Percentiles rank a stretch among this genome's conserved stretches.
These are phyloP conservation scores for Podospora pseudopauciseta DNA, from an alignment of 495 filamentous ascomycete species.

Conservation along the genomic window DNA sequence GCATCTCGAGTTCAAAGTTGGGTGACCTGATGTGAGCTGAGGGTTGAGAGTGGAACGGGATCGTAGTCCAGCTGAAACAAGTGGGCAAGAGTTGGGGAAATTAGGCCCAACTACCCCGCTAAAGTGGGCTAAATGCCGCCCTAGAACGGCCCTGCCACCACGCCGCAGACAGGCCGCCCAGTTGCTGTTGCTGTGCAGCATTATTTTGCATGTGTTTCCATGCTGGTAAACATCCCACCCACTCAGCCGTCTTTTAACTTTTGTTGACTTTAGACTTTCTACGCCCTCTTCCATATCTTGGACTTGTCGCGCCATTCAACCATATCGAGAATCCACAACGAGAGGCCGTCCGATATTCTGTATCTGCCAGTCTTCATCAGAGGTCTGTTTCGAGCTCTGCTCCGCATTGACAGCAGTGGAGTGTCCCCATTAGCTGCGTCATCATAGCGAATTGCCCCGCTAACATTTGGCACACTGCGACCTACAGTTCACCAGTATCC, in stretches of 20 bases:
- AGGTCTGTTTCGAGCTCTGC: constrained; percentile 6
- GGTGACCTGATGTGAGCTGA: constrained; percentile 15
- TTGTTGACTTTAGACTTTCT: constrained; percentile 12
- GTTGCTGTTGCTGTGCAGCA: constrained; percentile 24
- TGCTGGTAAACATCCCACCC: constrained; percentile 21
- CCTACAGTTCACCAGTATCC: constrained; percentile 28
- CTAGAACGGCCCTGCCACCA: constrained; percentile 5
- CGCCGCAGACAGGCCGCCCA: constrained; percentile 8
- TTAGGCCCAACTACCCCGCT: constrained; percentile 16
- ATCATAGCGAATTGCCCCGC: constrained; percentile 28
- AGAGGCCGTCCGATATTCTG: background rate
- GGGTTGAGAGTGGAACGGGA: background rate
- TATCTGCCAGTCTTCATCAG: constrained; percentile 10
- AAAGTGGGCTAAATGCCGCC: constrained; percentile 13
- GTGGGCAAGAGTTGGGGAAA: constrained; percentile 1
- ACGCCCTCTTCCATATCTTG: background rate
- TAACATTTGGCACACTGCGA: constrained; percentile 20
- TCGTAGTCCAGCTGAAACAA: background rate
- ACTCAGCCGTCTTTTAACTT: background rate
- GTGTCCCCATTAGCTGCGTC: constrained; percentile 19
- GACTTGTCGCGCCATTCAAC: background rate
- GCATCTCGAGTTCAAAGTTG: background rate
- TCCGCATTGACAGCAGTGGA: constrained; percentile 15
- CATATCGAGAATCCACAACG: background rate
- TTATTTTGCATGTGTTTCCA: background rate